Base-by-base conservation (phyloP, 2,329 filamentous ascomycete species). In the Ascochyta rabiei region DNA sequence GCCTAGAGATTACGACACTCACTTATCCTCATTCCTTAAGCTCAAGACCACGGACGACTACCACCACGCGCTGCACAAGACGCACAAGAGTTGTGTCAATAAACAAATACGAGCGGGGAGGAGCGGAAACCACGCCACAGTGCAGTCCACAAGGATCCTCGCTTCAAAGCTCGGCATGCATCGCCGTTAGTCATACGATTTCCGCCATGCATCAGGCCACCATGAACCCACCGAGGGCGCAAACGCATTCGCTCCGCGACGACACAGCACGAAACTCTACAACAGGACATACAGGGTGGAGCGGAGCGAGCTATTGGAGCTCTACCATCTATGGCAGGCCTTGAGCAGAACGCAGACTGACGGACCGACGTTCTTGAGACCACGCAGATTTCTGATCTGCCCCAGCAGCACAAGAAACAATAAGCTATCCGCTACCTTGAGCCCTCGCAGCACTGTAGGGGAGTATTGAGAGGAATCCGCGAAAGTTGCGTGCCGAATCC, bases 41-140 rank as follows among this genome's bases (percentile, higher is more conserved):
- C 28, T 13, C 30, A 31, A 26, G 4, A 30, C 3, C 48, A 42
- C 38, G 48, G 28, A 37, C 15, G 19, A 33, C 12, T 21, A 38
- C 12, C 50, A 33, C 24, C 12, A 46, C 24, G 44, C 48, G 30
- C 13, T 23, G 21, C 39, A 39, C 42, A 44, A 19, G 26, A 41
- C 21, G 38, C 31, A 33, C 40, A 35, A 47, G 47, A 33, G 59
- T 34, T 50, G 61, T 62, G 39, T 19, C 38, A 56, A 62, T 61
- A 64, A 63, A 49, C 64, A 62, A 66, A 66, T 63, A 64, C 64
- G 62, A 56, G 64, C 62, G 63, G 56, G 47, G 59, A 54, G 56
- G 59, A 61, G 53, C 54, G 61, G 52, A 47, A 21, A 21, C n/a
- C 13, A 53, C 54, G 62, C 64, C 62, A 63, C 57, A 15, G 10